Conservation (phyloP, 2,329 filamentous ascomycete genomes). For the Pseudogymnoascus sp. region DNA sequence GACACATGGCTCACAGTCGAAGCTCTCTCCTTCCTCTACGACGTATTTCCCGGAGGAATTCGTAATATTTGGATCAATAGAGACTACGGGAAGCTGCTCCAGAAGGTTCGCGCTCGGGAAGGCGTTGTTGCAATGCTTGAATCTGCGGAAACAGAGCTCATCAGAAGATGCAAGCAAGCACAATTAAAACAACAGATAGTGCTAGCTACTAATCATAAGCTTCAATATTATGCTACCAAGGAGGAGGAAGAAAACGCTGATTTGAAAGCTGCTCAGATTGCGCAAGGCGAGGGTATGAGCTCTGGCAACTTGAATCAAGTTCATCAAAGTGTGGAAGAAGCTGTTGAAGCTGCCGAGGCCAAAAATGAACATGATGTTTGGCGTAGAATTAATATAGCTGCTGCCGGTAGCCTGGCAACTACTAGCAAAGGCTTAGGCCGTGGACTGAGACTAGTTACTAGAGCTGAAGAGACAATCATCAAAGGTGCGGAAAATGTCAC, state of each 20-base stretch:
- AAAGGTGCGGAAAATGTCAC: conserved; percentile 43
- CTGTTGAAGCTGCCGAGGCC: conserved; percentile 36
- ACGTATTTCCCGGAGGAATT: conserved; percentile 92
- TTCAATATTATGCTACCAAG: conserved; percentile 13
- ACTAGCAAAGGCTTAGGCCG: conserved; percentile 24
- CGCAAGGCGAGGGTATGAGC: conserved; percentile 44
- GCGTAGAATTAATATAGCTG: conserved; percentile 1
- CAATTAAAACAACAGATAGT: conserved; percentile 58
- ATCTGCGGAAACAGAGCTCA: conserved; percentile 74
- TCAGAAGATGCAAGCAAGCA: conserved; percentile 71
- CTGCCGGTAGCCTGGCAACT: conserved; percentile 25
- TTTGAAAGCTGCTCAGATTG: conserved; percentile 39
- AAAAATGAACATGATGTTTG: conserved; percentile 18
- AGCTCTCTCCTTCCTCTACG: conserved; percentile 76
- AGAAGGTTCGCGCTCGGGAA: conserved; percentile 75
- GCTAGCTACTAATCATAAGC: conserved; percentile 31
- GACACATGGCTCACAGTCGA: conserved; percentile 82
- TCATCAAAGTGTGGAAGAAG: conserved; percentile 45
- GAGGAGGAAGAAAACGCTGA: conserved; percentile 35
- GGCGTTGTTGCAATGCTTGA: conserved; percentile 68
- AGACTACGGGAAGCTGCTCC: conserved; percentile 73
- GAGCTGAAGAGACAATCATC: conserved; percentile 40
- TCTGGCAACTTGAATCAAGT: conserved; percentile 48
- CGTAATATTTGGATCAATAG: conserved; percentile 96
- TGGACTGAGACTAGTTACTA: conserved; percentile 32